Percentiles rank a stretch among this genome's conserved stretches.
Evolutionary conservation across 1,284 basidiomycete species (phyloP).

Genomic region (Boletus semigastroideus): DNA sequence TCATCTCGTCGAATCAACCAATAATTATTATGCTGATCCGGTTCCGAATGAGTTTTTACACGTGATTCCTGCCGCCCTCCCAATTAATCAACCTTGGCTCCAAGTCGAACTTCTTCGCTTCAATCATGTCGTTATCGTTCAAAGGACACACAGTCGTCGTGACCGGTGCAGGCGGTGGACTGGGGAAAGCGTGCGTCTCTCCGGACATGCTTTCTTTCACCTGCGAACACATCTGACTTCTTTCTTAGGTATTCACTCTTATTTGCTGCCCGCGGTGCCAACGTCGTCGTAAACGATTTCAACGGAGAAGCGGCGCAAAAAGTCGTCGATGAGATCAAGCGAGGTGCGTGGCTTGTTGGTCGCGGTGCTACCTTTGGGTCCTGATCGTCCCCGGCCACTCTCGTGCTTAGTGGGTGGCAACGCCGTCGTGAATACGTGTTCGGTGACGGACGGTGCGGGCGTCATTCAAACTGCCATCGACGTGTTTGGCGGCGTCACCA

Average conservation of each 20-base stretch:
- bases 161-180: slow-evolving; percentile 94
- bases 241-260: slow-evolving; percentile 81
- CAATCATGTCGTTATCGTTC: slow-evolving; percentile 62
- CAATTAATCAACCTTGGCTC: neutral
- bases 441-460: slow-evolving; percentile 85
- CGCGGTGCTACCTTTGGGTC: neutral
- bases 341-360: slow-evolving; percentile 50
- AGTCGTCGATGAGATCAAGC: slow-evolving; percentile 88
- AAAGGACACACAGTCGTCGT: slow-evolving; percentile 92
- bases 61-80: slow-evolving; percentile 20
- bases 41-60: neutral
- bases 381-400: slow-evolving; percentile 6
- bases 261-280: slow-evolving; percentile 90
- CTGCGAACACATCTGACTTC: neutral
- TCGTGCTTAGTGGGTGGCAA: slow-evolving; percentile 72
- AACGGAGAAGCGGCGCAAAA: slow-evolving; percentile 87
- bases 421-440: slow-evolving; percentile 86
- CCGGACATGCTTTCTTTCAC: too few relatives aligned
- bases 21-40: slow-evolving; percentile 25
- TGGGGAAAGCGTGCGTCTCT: slow-evolving; percentile 80
- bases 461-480: slow-evolving; percentile 89
- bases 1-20: slow-evolving; percentile 19
- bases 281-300: slow-evolving; percentile 96
- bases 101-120: neutral
- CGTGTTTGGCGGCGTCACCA: slow-evolving; percentile 81